A percentile compares a stretch with the other conserved stretches of the same genome.
Evolutionary conservation across 441 rosid genomes (phyloP).

Genomic region (Populus tomentosa): DNA sequence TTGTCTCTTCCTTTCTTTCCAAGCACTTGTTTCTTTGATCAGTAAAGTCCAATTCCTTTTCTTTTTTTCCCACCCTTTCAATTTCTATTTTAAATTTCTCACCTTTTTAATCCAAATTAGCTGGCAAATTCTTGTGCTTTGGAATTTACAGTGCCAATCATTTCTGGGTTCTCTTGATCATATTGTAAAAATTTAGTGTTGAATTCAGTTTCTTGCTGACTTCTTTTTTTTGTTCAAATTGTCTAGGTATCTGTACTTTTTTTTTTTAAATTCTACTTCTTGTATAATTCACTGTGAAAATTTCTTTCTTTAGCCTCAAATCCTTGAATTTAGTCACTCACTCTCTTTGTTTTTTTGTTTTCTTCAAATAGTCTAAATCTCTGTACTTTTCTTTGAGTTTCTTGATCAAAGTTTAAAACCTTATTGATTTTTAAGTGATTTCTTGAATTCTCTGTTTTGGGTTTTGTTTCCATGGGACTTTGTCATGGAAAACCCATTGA

Average conservation of each 20-base stretch:
- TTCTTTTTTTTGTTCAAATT: background rate
- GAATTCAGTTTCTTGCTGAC: background rate
- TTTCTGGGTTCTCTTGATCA: slow-evolving; percentile 29
- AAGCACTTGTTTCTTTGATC: slow-evolving; percentile 30
- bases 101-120: slow-evolving; percentile 10
- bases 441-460: slow-evolving; percentile 11
- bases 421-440: slow-evolving; percentile 1
- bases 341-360: background rate
- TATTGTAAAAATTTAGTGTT: slow-evolving; percentile 11
- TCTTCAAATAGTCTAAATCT: slow-evolving; percentile 18
- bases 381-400: slow-evolving; percentile 8
- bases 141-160: slow-evolving; percentile 7
- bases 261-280: background rate
- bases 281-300: background rate
- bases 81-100: slow-evolving; percentile 13
- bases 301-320: slow-evolving; percentile 6
- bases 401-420: slow-evolving; percentile 8
- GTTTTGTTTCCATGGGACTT: slow-evolving; percentile 63
- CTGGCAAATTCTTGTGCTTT: slow-evolving; percentile 25
- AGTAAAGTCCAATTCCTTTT: slow-evolving; percentile 32
- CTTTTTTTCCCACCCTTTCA: slow-evolving; percentile 17
- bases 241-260: background rate
- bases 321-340: background rate
- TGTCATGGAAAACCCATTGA: slow-evolving; percentile 77
- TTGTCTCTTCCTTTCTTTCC: slow-evolving; percentile 12